Base-by-base conservation (phyloP, 2,329 filamentous ascomycete genomes). In the Sporothrix luriei region DNA sequence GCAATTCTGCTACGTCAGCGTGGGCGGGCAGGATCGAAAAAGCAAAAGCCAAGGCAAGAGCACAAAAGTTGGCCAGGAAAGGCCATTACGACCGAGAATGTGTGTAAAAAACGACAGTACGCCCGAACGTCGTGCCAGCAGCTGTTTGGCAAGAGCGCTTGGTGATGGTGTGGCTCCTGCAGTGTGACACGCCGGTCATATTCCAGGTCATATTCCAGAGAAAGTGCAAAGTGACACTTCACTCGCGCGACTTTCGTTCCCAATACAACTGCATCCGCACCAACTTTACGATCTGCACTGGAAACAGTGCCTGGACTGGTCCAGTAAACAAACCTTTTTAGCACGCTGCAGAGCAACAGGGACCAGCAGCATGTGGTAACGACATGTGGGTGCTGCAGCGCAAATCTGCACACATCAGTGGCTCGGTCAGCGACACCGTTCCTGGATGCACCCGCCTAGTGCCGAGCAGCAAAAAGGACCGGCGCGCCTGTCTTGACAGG, bases 271-370 rank as follows among this genome's bases (percentile, higher is more conserved):
- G 40, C 46, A 43, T 62, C 43, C 57, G 10, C 57, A n/a, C 57
- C 57, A 46, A 26, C 57, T 46, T 62, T 26, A 21, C 38, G 21
- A 62, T 61, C 38, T 3, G 57, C 38, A 46, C 14, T 62, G 57
- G 57, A 62, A 33, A 46, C 9, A n/a, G 61, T 64, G 61, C 61
- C 46, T 48, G 43, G 24, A 16, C 59, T 43, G 62, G 52, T 48
- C 62, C 62, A 66, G 48, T 48, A 66, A 52, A 66, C 62, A 66
- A 66, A 51, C 62, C 40, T 65, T n/a, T 52, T 38, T 43, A 24
- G 62, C 46, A 49, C 43, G 61, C 61, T 64, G 43, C 49, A 64
- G 61, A 64, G 43, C 43, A 26, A 19, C 38, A 61, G 57, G 57
- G 57, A 54, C 24, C 51, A 54, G 51, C 54, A 59, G 43, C 43